Evolutionary conservation across 306 rosid species (phyloP).

Genomic region (Nissolia schottii): DNA sequence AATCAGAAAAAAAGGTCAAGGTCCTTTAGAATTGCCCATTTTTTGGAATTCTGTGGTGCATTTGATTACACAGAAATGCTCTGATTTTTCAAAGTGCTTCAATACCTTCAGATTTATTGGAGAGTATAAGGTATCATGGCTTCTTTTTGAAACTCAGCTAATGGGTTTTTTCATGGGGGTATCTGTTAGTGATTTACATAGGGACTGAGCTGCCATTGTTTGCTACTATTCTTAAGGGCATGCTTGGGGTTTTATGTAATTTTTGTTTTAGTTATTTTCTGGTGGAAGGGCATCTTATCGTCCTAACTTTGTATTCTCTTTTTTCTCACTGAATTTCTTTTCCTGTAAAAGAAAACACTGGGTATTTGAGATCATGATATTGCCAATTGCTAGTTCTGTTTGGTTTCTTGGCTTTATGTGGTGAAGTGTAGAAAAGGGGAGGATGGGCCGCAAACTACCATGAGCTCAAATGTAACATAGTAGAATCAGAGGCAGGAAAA

Average conservation of each 20-base stretch:
- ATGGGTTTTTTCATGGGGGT: background rate
- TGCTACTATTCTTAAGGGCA: background rate
- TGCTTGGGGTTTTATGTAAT: background rate
- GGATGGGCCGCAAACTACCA: no score
- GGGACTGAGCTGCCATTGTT: background rate
- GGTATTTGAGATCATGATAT: background rate
- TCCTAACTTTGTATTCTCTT: no score
- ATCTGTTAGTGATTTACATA: background rate
- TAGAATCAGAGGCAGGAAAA: no score
- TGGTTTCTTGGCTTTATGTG: slow-evolving; percentile 19
- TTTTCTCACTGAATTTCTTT: background rate
- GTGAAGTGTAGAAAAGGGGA: no score
- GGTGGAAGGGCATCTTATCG: no score
- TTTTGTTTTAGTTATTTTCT: background rate
- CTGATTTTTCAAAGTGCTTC: no score
- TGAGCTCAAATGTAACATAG: no score
- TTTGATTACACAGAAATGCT: background rate
- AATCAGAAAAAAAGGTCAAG: background rate
- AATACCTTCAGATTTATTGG: background rate
- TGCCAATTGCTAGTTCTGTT: slow-evolving; percentile 8
- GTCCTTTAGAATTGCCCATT: background rate
- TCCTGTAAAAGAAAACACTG: background rate
- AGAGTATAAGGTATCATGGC: background rate
- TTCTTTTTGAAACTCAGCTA: background rate
- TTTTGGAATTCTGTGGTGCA: background rate